Conservation (phyloP, 441 rosid genomes). For the Pelargonium citronellum region DNA sequence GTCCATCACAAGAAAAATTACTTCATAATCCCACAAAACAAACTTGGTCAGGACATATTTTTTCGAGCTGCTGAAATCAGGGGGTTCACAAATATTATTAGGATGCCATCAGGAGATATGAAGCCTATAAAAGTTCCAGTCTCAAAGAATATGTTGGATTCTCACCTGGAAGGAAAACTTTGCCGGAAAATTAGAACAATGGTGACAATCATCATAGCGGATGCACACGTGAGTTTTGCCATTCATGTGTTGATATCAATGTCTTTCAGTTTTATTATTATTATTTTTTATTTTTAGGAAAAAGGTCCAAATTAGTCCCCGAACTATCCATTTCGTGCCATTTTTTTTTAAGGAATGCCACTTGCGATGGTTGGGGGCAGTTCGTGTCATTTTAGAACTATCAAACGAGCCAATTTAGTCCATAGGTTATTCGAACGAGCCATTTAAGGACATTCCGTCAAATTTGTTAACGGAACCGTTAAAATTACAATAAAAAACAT, state of each 20-base stretch:
- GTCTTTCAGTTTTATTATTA: neutral
- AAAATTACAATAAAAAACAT: no score
- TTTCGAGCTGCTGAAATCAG: constrained; percentile 63
- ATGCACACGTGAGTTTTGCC: constrained; percentile 56
- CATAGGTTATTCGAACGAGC: no score
- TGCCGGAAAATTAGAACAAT: constrained; percentile 49
- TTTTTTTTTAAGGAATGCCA: no score
- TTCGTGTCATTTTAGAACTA: no score
- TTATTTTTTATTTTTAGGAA: no score
- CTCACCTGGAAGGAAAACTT: constrained; percentile 65
- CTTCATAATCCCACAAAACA: constrained; percentile 82
- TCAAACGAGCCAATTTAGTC: no score
- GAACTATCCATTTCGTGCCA: no score
- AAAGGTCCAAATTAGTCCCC: no score
- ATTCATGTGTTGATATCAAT: constrained; percentile 14
- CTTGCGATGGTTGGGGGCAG: no score
- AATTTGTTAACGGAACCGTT: no score
- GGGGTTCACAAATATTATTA: constrained; percentile 51
- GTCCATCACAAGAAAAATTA: constrained; percentile 72
- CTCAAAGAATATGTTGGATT: constrained; percentile 75
- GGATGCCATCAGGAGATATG: constrained; percentile 90
- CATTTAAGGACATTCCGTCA: no score
- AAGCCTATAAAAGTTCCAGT: constrained; percentile 88
- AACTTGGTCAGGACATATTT: constrained; percentile 92
- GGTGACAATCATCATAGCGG: constrained; percentile 69